Base-by-base conservation (phyloP, 176 grass and related monocot genomes). In the Carex kokanica region DNA sequence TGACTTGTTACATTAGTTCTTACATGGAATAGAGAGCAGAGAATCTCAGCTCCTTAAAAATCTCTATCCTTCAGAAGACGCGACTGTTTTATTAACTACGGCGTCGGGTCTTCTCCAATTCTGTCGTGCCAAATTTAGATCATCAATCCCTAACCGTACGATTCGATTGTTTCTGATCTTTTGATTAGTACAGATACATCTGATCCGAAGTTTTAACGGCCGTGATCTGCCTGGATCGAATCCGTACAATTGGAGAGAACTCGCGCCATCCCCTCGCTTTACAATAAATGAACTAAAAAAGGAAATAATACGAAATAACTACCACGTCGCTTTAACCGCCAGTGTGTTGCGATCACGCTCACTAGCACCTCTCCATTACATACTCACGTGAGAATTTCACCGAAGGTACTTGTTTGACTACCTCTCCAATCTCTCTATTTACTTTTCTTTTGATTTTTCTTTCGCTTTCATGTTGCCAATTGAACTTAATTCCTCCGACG, bases 351-450 rank as follows among this genome's bases (percentile, higher is more conserved):
- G 8, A 66, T 67, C 60, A 53, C 80, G 80, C 49, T 51, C 41
- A 73, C 41, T 73, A 47, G 73, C 47, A 54, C 80, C 40, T 82
- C 80, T 82, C 36, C 80, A 82, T 53, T 67, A 14, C 1, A 14
- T 0, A 82, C 21, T 82, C 80, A 41, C 61, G 61, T 82, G 61
- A 68, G 40, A 82, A 68, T 65, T 49, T 62, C 80, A 82, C 24
- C 41, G 5, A 49, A 56, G 51, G 54, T 81, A 81, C 6, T 16
- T 14, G 31, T 61, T 56, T 79, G 2, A 18, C 12, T 15, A 3
- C 13, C 3, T 60, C 36, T 52, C 38, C 41, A 7, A 43, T 43
- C n/a, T 67, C 20, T 79, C 77, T 79, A 3, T 23, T 52, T 54
- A 27, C 2, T 20, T 10, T 71, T 47, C 18, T 51, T 53, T 8